A percentile compares a stretch with the other conserved stretches of the same genome.
phyloP scores from a whole-genome alignment of 768 basidiomycete genomes.

The Paxillus rubicundulus region DNA sequence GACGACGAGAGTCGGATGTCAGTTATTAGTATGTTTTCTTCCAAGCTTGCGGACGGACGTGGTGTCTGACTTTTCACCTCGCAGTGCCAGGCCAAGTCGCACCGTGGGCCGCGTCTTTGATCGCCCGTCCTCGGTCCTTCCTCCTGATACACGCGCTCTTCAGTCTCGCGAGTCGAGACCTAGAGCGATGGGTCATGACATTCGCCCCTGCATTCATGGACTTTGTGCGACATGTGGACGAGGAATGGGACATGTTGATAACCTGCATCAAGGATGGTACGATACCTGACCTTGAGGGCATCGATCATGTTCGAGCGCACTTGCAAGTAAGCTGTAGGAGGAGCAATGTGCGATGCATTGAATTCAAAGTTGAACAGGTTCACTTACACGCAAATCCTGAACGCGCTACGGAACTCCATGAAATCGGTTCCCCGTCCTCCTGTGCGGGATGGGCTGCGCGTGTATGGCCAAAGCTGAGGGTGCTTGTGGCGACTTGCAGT shows the following conservation, averaged over 20 bases:
- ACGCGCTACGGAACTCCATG: constrained; percentile 8
- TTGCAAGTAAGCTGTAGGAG: constrained; percentile 3
- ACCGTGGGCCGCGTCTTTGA: neutral
- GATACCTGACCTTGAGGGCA: neutral
- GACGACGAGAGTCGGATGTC: neutral
- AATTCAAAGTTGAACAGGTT: neutral
- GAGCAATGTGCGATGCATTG: neutral
- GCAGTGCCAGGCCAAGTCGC: constrained; percentile 1
- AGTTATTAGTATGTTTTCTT: neutral
- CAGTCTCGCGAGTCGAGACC: neutral
- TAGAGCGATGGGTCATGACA: neutral
- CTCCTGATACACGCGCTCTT: constrained; percentile 9
- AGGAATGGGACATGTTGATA: constrained; percentile 5
- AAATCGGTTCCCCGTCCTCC: neutral
- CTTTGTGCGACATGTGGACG: constrained; percentile 4
- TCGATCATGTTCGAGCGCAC: neutral
- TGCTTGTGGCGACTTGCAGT: neutral
- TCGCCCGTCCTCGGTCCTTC: constrained; percentile 3
- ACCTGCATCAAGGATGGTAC: constrained; percentile 1
- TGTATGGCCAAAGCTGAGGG: constrained; percentile 3
- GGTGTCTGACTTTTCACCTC: neutral
- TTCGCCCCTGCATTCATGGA: constrained; percentile 3
- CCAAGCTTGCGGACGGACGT: neutral
- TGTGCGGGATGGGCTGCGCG: constrained; percentile 1
- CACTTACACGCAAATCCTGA: neutral